A percentile compares a stretch with the other conserved stretches of the same genome.
Conservation (phyloP, 805 yeast species). For the Saccharomycodes ludwigii region DNA sequence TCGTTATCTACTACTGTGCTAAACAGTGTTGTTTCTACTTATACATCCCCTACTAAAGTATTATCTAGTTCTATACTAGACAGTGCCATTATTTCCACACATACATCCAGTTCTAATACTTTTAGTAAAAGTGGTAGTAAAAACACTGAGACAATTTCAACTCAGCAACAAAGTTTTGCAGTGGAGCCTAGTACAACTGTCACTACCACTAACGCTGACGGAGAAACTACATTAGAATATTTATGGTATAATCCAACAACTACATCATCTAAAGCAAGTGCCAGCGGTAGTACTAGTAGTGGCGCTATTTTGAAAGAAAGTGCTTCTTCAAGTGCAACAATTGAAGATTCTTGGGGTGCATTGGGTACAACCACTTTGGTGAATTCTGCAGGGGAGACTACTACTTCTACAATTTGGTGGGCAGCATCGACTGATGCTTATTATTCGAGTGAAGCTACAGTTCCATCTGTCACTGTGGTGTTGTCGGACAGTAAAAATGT, state of each 20-base stretch:
- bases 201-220: slow-evolving; percentile 2
- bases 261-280: not conserved
- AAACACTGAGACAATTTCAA: not conserved
- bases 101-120: not conserved
- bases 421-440: not conserved
- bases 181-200: not conserved
- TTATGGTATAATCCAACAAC: not conserved
- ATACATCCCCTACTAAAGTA: not conserved
- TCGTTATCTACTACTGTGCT: not conserved
- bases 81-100: not conserved
- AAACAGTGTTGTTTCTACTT: not conserved
- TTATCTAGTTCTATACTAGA: not conserved
- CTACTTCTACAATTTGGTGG: slow-evolving; percentile 4
- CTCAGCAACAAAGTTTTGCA: not conserved
- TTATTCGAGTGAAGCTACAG: no score
- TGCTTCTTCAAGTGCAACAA: not conserved
- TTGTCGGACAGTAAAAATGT: no score
- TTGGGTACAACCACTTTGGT: slow-evolving; percentile 1
- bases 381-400: slow-evolving; percentile 1
- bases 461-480: no score
- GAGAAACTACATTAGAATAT: not conserved
- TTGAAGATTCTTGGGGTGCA: not conserved
- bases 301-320: not conserved
- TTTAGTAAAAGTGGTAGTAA: not conserved
- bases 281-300: not conserved